phyloP scores from a whole-genome alignment of 148 eudicot genomes.

The Rhododendron henanense region DNA sequence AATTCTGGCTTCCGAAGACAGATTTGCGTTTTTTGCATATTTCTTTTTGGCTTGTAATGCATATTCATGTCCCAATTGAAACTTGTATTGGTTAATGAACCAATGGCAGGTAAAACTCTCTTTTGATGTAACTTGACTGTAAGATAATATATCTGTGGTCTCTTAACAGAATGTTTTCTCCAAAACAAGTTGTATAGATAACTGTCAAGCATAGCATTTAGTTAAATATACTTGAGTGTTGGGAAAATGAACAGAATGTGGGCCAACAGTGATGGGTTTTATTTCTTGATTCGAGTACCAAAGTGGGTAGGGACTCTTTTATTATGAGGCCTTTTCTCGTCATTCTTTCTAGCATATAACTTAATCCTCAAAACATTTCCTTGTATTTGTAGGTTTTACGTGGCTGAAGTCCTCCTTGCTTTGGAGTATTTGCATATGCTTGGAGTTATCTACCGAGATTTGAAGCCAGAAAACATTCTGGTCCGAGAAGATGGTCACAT shows the following conservation, averaged over 20 bases:
- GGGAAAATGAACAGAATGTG: background rate
- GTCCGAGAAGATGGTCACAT: constrained; percentile 54
- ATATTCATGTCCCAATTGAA: background rate
- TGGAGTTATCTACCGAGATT: constrained; percentile 43
- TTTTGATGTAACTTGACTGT: background rate
- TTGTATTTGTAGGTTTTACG: constrained; percentile 29
- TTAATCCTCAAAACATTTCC: background rate
- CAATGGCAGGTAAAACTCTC: background rate
- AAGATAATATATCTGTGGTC: background rate
- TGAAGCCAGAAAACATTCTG: constrained; percentile 42
- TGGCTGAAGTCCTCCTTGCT: constrained; percentile 34
- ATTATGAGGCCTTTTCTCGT: background rate
- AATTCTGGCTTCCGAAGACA: background rate
- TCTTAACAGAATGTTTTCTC: background rate
- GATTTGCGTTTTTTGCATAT: background rate
- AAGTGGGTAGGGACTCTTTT: background rate
- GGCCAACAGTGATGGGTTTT: background rate
- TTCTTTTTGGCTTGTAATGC: background rate
- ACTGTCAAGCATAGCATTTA: background rate
- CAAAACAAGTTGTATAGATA: background rate
- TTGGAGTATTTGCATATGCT: constrained; percentile 49
- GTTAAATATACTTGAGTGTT: background rate
- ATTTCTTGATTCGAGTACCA: background rate
- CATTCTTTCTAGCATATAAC: background rate
- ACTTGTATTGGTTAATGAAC: background rate